Conservation (phyloP, 352 stramenopile species). For the Pythium chondricola region DNA sequence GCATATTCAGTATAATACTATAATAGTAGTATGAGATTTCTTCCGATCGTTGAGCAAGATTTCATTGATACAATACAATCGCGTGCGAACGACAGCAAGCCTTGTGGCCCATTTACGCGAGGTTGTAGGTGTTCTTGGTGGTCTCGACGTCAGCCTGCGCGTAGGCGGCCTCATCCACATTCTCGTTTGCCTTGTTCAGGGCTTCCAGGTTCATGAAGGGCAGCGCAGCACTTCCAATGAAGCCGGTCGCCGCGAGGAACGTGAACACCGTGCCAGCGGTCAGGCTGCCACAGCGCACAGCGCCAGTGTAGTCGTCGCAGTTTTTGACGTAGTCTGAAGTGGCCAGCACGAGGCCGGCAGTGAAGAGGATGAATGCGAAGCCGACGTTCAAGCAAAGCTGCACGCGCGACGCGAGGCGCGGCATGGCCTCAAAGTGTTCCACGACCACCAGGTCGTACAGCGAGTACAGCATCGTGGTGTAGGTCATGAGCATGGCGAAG, state of each 20-base stretch:
- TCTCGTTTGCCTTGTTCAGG: too few relatives aligned
- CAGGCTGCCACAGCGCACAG: constrained; percentile 37
- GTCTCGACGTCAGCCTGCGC: too few relatives aligned
- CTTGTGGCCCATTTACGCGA: too few relatives aligned
- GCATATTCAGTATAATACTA: too few relatives aligned
- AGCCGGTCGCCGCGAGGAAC: constrained; percentile 29
- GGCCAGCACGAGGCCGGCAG: constrained; percentile 44
- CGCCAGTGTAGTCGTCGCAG: constrained; percentile 20
- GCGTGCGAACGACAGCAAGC: too few relatives aligned
- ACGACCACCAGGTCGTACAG: constrained; percentile 40
- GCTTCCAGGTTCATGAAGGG: too few relatives aligned
- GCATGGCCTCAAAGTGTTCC: constrained; percentile 27
- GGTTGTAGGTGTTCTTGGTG: too few relatives aligned
- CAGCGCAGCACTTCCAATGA: constrained; percentile 11
- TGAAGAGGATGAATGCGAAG: constrained; percentile 28
- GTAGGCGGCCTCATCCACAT: too few relatives aligned
- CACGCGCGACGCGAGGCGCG: constrained; percentile 16
- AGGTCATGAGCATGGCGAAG: constrained; percentile 49
- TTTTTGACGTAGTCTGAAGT: constrained; percentile 28
- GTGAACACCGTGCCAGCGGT: constrained; percentile 33
- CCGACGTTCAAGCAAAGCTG: constrained; percentile 28
- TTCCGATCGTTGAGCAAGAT: too few relatives aligned
- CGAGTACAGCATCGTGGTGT: constrained; percentile 45
- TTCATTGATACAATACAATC: too few relatives aligned
- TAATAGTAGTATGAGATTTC: too few relatives aligned